A percentile compares a stretch with the other conserved stretches of the same genome.
phyloP scores from a whole-genome alignment of 495 filamentous ascomycete species.

The Lasiosphaeris hirsuta region DNA sequence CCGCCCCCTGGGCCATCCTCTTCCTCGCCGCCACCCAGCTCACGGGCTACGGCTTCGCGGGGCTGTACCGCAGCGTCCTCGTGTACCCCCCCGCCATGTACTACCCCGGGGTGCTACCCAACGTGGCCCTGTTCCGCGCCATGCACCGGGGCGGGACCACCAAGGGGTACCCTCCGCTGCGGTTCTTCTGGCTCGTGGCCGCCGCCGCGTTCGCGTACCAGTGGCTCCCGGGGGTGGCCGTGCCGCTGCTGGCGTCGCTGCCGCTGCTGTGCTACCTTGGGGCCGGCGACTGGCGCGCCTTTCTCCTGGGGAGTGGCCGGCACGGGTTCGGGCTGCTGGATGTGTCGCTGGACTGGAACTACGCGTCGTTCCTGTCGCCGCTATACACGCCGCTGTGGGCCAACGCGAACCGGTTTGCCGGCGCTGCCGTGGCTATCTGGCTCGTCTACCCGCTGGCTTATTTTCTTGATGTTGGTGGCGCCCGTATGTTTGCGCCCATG shows the following conservation, averaged over 20 bases:
- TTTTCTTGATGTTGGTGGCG: constrained; percentile 20
- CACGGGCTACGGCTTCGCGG: constrained; percentile 38
- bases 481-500: constrained; percentile 42
- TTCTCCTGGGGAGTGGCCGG: constrained; percentile 13
- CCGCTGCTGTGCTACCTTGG: constrained; percentile 25
- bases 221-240: constrained; percentile 24
- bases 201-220: constrained; percentile 20
- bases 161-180: constrained; percentile 15
- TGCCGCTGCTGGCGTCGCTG: constrained; percentile 18
- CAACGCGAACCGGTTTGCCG: constrained; percentile 9
- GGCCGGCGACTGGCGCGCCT: constrained; percentile 16
- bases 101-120: constrained; percentile 24
- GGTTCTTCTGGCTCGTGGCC: constrained; percentile 19
- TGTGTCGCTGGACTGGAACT: constrained; percentile 26
- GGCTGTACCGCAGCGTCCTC: constrained; percentile 29
- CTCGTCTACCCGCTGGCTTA: constrained; percentile 19
- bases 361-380: constrained; percentile 16
- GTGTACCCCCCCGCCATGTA: constrained; percentile 41
- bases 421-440: constrained; percentile 13
- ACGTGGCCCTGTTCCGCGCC: constrained; percentile 19
- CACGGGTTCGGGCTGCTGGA: constrained; percentile 21
- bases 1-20: constrained; percentile 15
- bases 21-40: constrained; percentile 36
- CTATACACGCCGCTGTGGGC: constrained; percentile 25
- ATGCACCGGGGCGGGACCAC: constrained; percentile 22